Base-by-base conservation (phyloP, 2,329 filamentous ascomycete genomes). In the Arthrinium puccinioides region DNA sequence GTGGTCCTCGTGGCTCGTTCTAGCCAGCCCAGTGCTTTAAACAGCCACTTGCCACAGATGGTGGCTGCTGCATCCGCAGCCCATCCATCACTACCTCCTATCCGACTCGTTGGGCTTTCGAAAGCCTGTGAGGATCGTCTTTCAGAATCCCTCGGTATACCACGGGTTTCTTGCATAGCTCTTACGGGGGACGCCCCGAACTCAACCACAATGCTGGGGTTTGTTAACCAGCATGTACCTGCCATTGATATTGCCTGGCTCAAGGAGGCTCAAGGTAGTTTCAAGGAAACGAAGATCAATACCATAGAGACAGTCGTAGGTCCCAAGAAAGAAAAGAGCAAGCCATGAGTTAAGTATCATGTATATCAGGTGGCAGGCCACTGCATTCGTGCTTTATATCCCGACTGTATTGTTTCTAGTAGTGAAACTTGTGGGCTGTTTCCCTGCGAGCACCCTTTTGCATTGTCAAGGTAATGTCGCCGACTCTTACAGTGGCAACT, bases 131-230 rank as follows among this genome's bases (percentile, higher is more conserved):
- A 81, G 31, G 62, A 73, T 13, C 69, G 69, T 10, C 58, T 87
- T 13, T 73, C 73, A 32, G 56, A 61, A 21, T 67, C 67, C 15
- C 62, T 87, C 4, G 74, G 74, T 2, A 66, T 86, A 9, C 76
- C 79, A 1, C 69, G 79, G 23, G 78, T 79, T 1, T 83, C 80
- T 2, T 77, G 79, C 16, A 61, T 87, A 21, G 83, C 72, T 1
- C 54, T 87, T 6, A 56, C 66, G 15, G 62, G 64, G 6, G 69
- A 63, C 25, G 76, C 80, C 1, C 77, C 79, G 0, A 70, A 74
- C 28, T 67, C 74, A 0, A 67, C 67, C 34, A 66, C 72, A 1
- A 54, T 87, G 9, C 53, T 80, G 18, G 67, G 77, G 4, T 74
- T 78, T 46, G 67, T 78, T 2, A 57, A 65, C 21, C 60, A 68